A percentile compares a stretch with the other conserved stretches of the same genome.
Conservation (phyloP, 495 filamentous ascomycete genomes). For the Aspergillus diversus region DNA sequence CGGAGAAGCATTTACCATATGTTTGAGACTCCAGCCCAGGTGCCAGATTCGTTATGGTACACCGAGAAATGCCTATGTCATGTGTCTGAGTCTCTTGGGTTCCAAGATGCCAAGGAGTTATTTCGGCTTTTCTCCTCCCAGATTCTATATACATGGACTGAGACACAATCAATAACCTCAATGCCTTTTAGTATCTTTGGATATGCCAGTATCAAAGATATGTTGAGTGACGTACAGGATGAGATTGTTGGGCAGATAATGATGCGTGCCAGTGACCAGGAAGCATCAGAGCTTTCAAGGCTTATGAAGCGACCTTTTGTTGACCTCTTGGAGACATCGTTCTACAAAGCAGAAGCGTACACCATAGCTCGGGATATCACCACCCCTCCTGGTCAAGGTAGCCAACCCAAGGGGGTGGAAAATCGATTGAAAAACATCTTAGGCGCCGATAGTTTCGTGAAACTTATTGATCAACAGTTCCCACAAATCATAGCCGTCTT, state of each 20-base stretch:
- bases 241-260: constrained; percentile 83
- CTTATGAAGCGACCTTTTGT: constrained; percentile 56
- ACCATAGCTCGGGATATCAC: constrained; percentile 78
- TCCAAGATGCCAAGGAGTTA: constrained; percentile 65
- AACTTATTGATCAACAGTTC: constrained; percentile 68
- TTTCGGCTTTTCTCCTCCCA: constrained; percentile 91
- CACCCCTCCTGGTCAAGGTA: constrained; percentile 54
- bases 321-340: constrained; percentile 67
- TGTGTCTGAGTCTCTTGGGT: constrained; percentile 65
- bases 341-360: constrained; percentile 83
- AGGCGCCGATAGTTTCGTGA: constrained; percentile 64
- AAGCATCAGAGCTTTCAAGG: constrained; percentile 59
- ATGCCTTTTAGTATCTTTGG: constrained; percentile 85
- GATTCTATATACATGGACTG: constrained; percentile 90
- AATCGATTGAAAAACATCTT: constrained; percentile 67
- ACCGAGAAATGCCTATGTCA: constrained; percentile 69
- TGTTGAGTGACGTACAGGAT: constrained; percentile 73
- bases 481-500: constrained; percentile 74
- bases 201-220: constrained; percentile 67
- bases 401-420: constrained; percentile 65
- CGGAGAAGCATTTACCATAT: constrained; percentile 88
- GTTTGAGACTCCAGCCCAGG: constrained; percentile 80
- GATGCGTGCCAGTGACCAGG: constrained; percentile 75
- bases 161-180: constrained; percentile 59
- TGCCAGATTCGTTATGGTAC: constrained; percentile 64